Base-by-base conservation (phyloP, 306 rosid genomes). In the Oemleria cerasiformis region DNA sequence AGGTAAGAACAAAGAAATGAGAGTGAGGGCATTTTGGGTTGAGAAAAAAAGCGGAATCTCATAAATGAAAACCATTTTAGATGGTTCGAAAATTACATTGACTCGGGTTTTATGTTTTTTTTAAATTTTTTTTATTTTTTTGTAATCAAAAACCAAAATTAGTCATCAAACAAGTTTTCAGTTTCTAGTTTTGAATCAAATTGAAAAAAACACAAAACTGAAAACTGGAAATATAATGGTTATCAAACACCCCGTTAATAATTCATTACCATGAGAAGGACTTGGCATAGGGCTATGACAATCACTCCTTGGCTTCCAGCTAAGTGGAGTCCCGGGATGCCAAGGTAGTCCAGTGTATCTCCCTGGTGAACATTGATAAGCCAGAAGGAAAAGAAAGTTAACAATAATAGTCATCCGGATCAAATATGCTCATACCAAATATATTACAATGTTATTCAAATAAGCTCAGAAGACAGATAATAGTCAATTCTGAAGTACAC, bases 251-350 rank as follows among this genome's bases (percentile, higher is more conserved):
- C 36, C 36, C 3, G 36, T 51, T 20, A 44, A 36, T 23, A 38
- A 70, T 54, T 79, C 71, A 41, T 75, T 81, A 93, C 98, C 98
- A 93, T 93, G 72, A 91, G 87, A 53, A 93, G 87, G 69, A 77
- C 91, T 83, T 93, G 98, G 85, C 98, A 93, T 70, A 93, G 80
- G 63, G 98, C 98, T 78, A 93, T 90, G 79, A 93, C 97, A 56
- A 84, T 67, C 73, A 93, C 92, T 68, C 98, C 98, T 83, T 91
- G 98, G 82, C 96, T 84, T 85, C 98, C 98, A 67, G 98, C 98
- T 65, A 93, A 58, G 73, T 93, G 98, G 66, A 93, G 92, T 70
- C 98, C 98, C 8, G 84, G 92, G 81, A 93, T 87, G 68, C 97
- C 98, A 51, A 91, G 96, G 79, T 93, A 93, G 80, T 93, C 98